Percentiles rank a stretch among this genome's conserved stretches.
Evolutionary conservation across 768 basidiomycete species (phyloP).

Genomic region (Coprinellus aureogranulatus): DNA sequence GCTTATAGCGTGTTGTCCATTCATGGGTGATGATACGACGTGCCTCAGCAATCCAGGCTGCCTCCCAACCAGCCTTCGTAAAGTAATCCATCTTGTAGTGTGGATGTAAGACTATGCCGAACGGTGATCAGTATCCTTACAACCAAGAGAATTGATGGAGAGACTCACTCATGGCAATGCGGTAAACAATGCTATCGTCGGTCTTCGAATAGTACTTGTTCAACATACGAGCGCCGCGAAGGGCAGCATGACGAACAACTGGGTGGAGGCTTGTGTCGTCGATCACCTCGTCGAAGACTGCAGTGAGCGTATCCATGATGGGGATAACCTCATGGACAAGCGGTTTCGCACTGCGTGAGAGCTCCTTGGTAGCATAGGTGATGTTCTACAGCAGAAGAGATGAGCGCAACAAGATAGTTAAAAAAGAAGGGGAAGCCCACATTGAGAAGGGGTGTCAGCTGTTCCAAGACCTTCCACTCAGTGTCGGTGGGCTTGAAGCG

Average conservation of each 20-base stretch:
- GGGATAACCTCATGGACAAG: conserved; percentile 8
- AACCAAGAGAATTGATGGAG: too few relatives aligned
- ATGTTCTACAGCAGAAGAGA: conserved; percentile 33
- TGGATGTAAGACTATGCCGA: conserved; percentile 28
- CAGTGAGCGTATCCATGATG: conserved; percentile 26
- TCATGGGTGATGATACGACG: conserved; percentile 14
- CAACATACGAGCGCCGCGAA: conserved; percentile 25
- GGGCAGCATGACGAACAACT: conserved; percentile 19
- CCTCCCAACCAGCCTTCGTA: conserved; percentile 15
- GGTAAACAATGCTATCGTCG: conserved; percentile 27
- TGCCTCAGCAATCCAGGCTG: conserved; percentile 25
- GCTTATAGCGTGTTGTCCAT: conserved; percentile 20
- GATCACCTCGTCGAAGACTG: conserved; percentile 30
- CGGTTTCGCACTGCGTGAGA: background rate
- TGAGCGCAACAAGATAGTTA: background rate
- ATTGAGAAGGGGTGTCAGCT: conserved; percentile 30
- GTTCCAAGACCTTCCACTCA: conserved; percentile 32
- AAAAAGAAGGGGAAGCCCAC: conserved; percentile 18
- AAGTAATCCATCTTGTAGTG: conserved; percentile 25
- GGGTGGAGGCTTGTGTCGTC: conserved; percentile 33
- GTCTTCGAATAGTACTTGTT: conserved; percentile 31
- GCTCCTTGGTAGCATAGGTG: conserved; percentile 28
- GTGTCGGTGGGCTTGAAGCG: conserved; percentile 21
- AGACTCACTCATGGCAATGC: conserved; percentile 31
- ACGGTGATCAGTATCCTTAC: too few relatives aligned